A percentile compares a stretch with the other conserved stretches of the same genome.
Evolutionary conservation across 805 yeast genomes (phyloP).

Genomic region (Starmerella floricola): DNA sequence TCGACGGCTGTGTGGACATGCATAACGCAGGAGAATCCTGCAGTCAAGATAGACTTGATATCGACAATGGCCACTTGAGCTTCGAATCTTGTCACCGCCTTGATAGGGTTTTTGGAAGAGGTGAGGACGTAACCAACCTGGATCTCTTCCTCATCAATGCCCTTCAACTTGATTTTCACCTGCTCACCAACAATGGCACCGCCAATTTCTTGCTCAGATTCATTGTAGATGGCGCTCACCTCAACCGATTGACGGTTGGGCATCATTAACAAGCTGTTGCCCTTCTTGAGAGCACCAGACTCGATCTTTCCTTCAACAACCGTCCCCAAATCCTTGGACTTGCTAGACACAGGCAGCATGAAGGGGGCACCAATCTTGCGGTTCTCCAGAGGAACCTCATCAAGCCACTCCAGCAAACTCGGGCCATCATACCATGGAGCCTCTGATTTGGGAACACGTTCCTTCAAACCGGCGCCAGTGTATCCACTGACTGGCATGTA

Average conservation of each 20-base stretch:
- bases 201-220: constrained; percentile 88
- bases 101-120: constrained; percentile 75
- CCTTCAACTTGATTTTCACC: constrained; percentile 82
- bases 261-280: constrained; percentile 67
- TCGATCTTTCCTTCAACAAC: constrained; percentile 97
- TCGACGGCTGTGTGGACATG: constrained; percentile 97
- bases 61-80: constrained; percentile 97
- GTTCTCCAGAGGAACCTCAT: constrained; percentile 63
- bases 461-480: constrained; percentile 94
- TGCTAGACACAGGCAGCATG: constrained; percentile 90
- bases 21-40: constrained; percentile 97
- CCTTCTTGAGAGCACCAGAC: constrained; percentile 83
- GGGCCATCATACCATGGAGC: constrained; percentile 97
- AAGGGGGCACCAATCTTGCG: constrained; percentile 90
- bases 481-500: constrained; percentile 98
- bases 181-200: constrained; percentile 94
- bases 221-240: constrained; percentile 78
- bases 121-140: constrained; percentile 85
- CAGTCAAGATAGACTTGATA: constrained; percentile 82
- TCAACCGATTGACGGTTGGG: constrained; percentile 80
- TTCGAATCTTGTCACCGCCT: constrained; percentile 79
- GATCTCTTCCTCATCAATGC: constrained; percentile 94
- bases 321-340: constrained; percentile 95
- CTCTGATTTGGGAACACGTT: constrained; percentile 52
- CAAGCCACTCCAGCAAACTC: constrained; percentile 78